These are phyloP conservation scores for Fusarium ramigenum DNA, from an alignment of 2,329 filamentous ascomycete species.

Conservation along the genomic window DNA sequence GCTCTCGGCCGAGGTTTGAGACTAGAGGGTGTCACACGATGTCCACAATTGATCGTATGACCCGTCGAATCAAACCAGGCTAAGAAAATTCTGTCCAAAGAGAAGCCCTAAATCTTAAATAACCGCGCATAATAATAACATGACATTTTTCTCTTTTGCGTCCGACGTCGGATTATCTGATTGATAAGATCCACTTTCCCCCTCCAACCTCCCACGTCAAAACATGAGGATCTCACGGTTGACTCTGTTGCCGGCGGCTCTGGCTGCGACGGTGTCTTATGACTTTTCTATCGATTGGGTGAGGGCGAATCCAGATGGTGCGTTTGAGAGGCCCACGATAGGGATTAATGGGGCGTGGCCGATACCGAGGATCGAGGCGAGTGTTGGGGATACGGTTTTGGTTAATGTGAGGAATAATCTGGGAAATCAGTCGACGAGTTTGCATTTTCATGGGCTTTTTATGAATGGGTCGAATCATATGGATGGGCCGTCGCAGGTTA, in stretches of 20 bases:
- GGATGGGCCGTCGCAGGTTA: constrained; percentile 74
- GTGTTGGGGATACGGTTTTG: constrained; percentile 68
- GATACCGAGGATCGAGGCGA: constrained; percentile 70
- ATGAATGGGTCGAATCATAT: constrained; percentile 74
- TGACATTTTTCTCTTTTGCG: not conserved
- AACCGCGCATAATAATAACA: constrained; percentile 1
- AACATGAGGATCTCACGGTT: constrained; percentile 15
- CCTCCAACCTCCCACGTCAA: not conserved
- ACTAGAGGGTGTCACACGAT: constrained; percentile 33
- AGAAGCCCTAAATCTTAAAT: not conserved
- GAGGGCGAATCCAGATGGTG: constrained; percentile 75
- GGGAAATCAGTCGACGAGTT: constrained; percentile 69
- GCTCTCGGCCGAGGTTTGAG: constrained; percentile 21
- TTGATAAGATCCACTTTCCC: constrained; percentile 26
- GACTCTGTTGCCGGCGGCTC: constrained; percentile 11
- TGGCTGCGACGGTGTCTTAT: constrained; percentile 61
- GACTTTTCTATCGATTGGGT: constrained; percentile 79
- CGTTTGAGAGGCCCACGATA: constrained; percentile 71
- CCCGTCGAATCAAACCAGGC: constrained; percentile 19
- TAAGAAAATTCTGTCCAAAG: constrained; percentile 23
- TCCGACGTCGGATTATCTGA: constrained; percentile 30
- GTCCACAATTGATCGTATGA: constrained; percentile 28
- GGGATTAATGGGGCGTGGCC: constrained; percentile 84
- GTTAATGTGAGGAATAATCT: constrained; percentile 68
- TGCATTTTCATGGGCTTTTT: constrained; percentile 78